Conservation (phyloP, 805 yeast species). For the Wickerhamiella dianesei region DNA sequence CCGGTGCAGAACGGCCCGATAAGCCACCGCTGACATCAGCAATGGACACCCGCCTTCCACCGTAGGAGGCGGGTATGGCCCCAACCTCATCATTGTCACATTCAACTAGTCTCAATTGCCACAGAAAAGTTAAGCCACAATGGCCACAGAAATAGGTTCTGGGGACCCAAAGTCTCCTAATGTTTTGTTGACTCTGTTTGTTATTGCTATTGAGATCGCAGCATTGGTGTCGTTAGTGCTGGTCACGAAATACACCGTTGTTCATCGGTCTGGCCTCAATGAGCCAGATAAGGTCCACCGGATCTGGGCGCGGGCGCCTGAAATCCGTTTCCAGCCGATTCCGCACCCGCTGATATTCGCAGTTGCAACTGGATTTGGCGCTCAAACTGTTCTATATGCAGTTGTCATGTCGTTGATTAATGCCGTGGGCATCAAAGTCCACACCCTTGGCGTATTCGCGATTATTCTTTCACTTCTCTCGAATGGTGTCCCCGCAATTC, state of each 20-base stretch:
- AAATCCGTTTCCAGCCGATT: slow-evolving; percentile 22
- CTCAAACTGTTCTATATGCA: slow-evolving; percentile 16
- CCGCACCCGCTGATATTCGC: slow-evolving; percentile 17
- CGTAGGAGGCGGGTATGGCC: too few relatives aligned
- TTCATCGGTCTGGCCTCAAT: slow-evolving; percentile 19
- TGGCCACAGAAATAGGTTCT: not conserved
- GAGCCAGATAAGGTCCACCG: slow-evolving; percentile 22
- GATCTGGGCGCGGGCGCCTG: slow-evolving; percentile 22
- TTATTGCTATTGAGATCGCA: slow-evolving; percentile 11
- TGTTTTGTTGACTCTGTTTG: slow-evolving; percentile 1
- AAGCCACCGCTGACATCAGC: too few relatives aligned
- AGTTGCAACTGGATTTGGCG: slow-evolving; percentile 18
- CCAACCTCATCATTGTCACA: too few relatives aligned
- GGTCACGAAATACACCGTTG: slow-evolving; percentile 17
- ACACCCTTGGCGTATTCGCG: slow-evolving; percentile 2
- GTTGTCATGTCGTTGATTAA: slow-evolving; percentile 6
- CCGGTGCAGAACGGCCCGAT: too few relatives aligned
- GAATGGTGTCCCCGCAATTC: slow-evolving; percentile 9
- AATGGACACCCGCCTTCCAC: too few relatives aligned
- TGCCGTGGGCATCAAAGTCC: slow-evolving; percentile 5
- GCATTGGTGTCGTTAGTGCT: slow-evolving; percentile 13
- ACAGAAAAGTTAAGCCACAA: not conserved
- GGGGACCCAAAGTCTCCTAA: not conserved
- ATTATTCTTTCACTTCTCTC: slow-evolving; percentile 4
- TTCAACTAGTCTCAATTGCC: too few relatives aligned